Evolutionary conservation across 2,329 filamentous ascomycete species (phyloP).

Genomic region (Monascus ruber): DNA sequence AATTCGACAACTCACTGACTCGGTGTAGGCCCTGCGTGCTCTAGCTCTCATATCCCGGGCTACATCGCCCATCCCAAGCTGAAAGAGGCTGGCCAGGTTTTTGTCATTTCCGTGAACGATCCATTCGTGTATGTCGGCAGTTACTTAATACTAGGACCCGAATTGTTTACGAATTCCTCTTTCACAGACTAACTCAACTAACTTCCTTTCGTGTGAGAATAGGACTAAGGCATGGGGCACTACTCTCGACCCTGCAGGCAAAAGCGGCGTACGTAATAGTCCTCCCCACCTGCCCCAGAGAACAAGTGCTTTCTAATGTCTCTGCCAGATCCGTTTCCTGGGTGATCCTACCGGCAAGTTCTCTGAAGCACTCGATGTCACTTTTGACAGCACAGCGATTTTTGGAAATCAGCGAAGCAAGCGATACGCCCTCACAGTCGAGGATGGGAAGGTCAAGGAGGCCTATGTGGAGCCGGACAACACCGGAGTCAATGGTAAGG

Average conservation of each 20-base stretch:
- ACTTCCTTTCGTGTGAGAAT: slow-evolving; percentile 4
- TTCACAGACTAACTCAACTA: not conserved
- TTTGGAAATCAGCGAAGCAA: slow-evolving; percentile 78
- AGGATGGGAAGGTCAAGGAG: slow-evolving; percentile 74
- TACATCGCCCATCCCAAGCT: slow-evolving; percentile 73
- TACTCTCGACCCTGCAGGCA: slow-evolving; percentile 60
- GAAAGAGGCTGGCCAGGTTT: slow-evolving; percentile 70
- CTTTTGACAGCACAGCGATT: slow-evolving; percentile 66
- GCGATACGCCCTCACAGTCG: slow-evolving; percentile 72
- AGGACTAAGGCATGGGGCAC: slow-evolving; percentile 87
- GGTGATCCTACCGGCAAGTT: slow-evolving; percentile 71
- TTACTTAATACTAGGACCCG: too few species aligned
- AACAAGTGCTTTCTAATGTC: too few species aligned
- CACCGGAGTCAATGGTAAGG: slow-evolving; percentile 63
- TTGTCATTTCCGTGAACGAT: slow-evolving; percentile 88
- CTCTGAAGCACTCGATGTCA: slow-evolving; percentile 70
- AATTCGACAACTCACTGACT: not conserved
- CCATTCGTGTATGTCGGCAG: slow-evolving; percentile 65
- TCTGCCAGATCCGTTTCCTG: slow-evolving; percentile 67
- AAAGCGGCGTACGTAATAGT: slow-evolving; percentile 57
- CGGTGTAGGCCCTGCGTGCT: slow-evolving; percentile 47
- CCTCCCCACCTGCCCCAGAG: not conserved
- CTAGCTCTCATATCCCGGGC: slow-evolving; percentile 65
- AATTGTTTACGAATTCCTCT: too few species aligned
- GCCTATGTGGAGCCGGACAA: slow-evolving; percentile 80